These are phyloP conservation scores for Jatropha curcas DNA, from an alignment of 345 rosid species.

Conservation along the genomic window DNA sequence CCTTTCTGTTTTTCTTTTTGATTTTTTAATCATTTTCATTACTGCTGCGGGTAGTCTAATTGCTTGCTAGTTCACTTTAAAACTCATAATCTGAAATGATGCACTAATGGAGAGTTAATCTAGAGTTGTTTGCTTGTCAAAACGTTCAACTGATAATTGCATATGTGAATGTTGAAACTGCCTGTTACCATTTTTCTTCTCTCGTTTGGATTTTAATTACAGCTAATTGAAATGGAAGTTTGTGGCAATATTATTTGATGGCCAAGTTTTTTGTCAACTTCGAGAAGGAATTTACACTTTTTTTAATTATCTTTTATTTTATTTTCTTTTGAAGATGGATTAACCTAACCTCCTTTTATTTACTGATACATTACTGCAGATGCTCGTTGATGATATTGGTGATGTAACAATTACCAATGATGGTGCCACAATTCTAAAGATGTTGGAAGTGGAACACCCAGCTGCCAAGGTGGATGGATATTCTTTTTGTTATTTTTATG, in stretches of 20 bases:
- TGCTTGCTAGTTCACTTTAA: not conserved
- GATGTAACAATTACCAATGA: conserved; percentile 95
- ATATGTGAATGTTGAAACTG: not conserved
- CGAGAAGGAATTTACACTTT: not conserved
- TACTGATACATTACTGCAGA: conserved; percentile 40
- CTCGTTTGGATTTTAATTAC: not conserved
- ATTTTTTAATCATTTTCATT: not conserved
- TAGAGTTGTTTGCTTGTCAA: not conserved
- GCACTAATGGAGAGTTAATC: not conserved
- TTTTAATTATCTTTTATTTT: not conserved
- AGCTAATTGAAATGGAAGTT: not conserved
- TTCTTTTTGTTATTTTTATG: not conserved
- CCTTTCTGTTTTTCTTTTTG: not conserved
- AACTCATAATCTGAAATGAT: not conserved
- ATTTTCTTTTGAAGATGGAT: not conserved
- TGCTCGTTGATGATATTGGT: conserved; percentile 96
- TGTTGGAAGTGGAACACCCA: conserved; percentile 97
- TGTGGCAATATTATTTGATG: not conserved
- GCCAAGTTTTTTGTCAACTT: not conserved
- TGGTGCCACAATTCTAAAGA: conserved; percentile 91
- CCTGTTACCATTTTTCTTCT: not conserved
- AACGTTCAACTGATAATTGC: not conserved
- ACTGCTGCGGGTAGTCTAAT: not conserved
- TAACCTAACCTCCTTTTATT: not conserved
- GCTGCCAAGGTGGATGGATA: conserved; percentile 75